Conservation (phyloP, 208 protist species). For the Jaenimonas drosophilae region DNA sequence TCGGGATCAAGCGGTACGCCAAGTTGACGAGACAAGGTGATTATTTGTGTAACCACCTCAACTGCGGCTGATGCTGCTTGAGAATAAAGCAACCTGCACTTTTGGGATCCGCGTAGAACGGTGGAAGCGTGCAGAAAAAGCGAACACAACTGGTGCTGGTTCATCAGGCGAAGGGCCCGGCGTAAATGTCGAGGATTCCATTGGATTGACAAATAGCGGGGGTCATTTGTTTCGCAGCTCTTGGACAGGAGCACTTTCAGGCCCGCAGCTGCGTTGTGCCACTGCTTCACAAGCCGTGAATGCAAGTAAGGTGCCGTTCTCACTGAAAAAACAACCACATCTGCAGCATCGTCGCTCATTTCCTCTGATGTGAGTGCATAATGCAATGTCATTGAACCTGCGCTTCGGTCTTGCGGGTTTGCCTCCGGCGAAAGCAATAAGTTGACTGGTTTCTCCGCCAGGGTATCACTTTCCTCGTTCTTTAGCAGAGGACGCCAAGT, state of each 20-base stretch:
- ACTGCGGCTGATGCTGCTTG: conserved; percentile 27
- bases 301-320: conserved; percentile 52
- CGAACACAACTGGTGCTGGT: conserved; percentile 13
- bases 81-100: conserved; percentile 7
- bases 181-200: conserved; percentile 71
- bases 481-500: too few species aligned
- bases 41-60: conserved; percentile 45
- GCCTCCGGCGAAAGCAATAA: too few species aligned
- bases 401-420: conserved; percentile 7
- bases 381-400: conserved; percentile 39
- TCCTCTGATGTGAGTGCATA: conserved; percentile 30
- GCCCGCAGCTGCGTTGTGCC: conserved; percentile 64
- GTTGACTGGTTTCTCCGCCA: too few species aligned
- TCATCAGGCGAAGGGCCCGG: conserved; percentile 45
- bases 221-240: neutral
- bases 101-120: neutral
- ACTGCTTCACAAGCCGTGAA: conserved; percentile 71
- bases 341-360: neutral
- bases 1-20: conserved; percentile 24
- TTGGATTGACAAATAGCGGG: conserved; percentile 18
- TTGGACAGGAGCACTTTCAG: conserved; percentile 22
- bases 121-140: conserved; percentile 14
- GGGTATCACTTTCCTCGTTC: too few species aligned
- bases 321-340: conserved; percentile 44
- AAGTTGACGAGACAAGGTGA: conserved; percentile 51